phyloP scores from a whole-genome alignment of 73 alveolate genomes.

The Tetrahymena malaccensis region DNA sequence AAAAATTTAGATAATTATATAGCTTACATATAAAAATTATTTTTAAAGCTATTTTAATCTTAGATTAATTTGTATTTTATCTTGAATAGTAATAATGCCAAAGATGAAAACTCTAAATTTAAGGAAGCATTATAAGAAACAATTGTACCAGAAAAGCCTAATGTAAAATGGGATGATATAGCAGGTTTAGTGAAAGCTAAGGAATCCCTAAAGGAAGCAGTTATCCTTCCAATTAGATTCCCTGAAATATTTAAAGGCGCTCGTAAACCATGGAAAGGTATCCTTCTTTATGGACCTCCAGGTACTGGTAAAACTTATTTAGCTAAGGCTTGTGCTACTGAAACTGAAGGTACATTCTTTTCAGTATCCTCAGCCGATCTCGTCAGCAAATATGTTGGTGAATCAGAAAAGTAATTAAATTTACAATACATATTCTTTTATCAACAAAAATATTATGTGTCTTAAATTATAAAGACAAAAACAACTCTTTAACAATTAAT shows the following conservation, averaged over 20 bases:
- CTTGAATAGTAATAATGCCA: background rate
- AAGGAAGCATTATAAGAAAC: constrained; percentile 50
- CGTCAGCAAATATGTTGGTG: constrained; percentile 87
- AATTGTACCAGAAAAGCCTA: constrained; percentile 92
- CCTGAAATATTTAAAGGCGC: constrained; percentile 96
- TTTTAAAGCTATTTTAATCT: too few species aligned
- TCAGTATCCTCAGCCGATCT: constrained; percentile 72
- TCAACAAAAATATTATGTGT: background rate
- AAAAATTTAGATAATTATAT: too few species aligned
- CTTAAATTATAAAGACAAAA: background rate
- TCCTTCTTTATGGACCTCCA: constrained; percentile 98
- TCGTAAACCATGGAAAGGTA: constrained; percentile 95
- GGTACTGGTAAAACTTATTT: constrained; percentile 98
- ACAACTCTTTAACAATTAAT: too few species aligned
- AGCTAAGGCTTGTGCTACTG: constrained; percentile 99
- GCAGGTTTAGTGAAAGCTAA: constrained; percentile 96
- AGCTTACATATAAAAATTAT: too few species aligned
- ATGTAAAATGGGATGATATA: constrained; percentile 91
- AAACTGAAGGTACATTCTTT: constrained; percentile 96
- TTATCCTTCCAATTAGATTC: constrained; percentile 92
- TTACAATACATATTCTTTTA: background rate
- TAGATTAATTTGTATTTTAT: background rate
- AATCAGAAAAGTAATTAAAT: constrained; percentile 57
- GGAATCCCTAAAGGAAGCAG: constrained; percentile 92
- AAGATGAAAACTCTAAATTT: background rate